A percentile compares a stretch with the other conserved stretches of the same genome.
Evolutionary conservation across 345 rosid genomes (phyloP).

Genomic region (Microcos paniculata): DNA sequence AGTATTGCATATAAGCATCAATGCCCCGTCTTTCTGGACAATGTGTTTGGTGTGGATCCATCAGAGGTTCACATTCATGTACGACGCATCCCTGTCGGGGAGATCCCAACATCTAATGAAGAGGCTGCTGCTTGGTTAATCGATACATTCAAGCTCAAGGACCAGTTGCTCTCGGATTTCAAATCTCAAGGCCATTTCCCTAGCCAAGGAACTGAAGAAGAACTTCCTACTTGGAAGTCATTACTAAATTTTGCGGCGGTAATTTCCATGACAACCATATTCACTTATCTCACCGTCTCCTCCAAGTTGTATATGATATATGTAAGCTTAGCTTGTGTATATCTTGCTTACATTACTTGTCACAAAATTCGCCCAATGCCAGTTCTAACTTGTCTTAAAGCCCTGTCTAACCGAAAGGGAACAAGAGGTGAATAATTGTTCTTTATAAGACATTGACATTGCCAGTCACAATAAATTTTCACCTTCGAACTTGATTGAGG

Average conservation of each 20-base stretch:
- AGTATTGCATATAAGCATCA: conserved; percentile 69
- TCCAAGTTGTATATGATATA: conserved; percentile 53
- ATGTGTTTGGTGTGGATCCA: conserved; percentile 76
- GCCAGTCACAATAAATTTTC: not conserved
- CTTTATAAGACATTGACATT: conserved; percentile 22
- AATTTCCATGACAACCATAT: conserved; percentile 49
- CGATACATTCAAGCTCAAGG: conserved; percentile 58
- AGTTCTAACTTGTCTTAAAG: conserved; percentile 24
- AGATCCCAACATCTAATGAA: conserved; percentile 46
- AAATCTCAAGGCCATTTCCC: conserved; percentile 59
- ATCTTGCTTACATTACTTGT: conserved; percentile 48
- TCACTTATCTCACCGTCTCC: conserved; percentile 57
- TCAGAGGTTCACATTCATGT: conserved; percentile 82
- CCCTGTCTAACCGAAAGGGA: conserved; percentile 16
- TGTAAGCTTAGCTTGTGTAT: conserved; percentile 55
- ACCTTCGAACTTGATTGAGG: not conserved
- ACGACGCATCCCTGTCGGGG: conserved; percentile 42
- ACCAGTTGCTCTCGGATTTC: conserved; percentile 60
- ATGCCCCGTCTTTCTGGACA: conserved; percentile 74
- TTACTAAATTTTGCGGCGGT: conserved; percentile 42
- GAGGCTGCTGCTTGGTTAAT: conserved; percentile 62
- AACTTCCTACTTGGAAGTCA: conserved; percentile 52
- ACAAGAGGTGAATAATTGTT: conserved; percentile 23
- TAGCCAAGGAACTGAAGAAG: conserved; percentile 39
- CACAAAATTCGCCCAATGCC: conserved; percentile 44